A percentile compares a stretch with the other conserved stretches of the same genome.
phyloP scores from a whole-genome alignment of 345 rosid genomes.

The Rhodamnia rubescens region DNA sequence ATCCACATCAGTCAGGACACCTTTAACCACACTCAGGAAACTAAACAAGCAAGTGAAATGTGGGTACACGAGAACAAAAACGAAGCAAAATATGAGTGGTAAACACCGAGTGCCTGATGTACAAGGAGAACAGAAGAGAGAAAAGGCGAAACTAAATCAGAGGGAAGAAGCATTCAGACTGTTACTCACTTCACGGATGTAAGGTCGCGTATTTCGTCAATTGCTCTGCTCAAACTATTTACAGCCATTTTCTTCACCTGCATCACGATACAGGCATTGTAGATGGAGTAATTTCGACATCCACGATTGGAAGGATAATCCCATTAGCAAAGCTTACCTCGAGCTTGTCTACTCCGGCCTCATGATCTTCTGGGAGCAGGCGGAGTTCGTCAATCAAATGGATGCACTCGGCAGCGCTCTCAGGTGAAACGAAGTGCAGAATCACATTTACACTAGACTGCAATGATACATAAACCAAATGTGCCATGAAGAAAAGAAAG shows the following conservation, averaged over 20 bases:
- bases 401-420: constrained; percentile 54
- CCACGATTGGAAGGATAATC: neutral
- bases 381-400: constrained; percentile 57
- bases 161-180: neutral
- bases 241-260: constrained; percentile 91
- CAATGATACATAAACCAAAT: constrained; percentile 3
- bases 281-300: neutral
- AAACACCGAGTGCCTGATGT: neutral
- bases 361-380: constrained; percentile 57
- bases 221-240: constrained; percentile 45
- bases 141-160: neutral
- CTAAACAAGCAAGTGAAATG: neutral
- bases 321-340: constrained; percentile 38
- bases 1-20: neutral
- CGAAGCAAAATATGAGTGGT: neutral
- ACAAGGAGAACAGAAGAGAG: neutral
- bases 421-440: constrained; percentile 81
- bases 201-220: constrained; percentile 69
- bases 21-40: neutral
- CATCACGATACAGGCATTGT: neutral
- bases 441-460: constrained; percentile 92
- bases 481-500: neutral
- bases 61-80: neutral
- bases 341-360: constrained; percentile 47
- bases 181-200: constrained; percentile 31